Conservation (phyloP, 2,329 filamentous ascomycete genomes). For the Colletotrichum magnum region DNA sequence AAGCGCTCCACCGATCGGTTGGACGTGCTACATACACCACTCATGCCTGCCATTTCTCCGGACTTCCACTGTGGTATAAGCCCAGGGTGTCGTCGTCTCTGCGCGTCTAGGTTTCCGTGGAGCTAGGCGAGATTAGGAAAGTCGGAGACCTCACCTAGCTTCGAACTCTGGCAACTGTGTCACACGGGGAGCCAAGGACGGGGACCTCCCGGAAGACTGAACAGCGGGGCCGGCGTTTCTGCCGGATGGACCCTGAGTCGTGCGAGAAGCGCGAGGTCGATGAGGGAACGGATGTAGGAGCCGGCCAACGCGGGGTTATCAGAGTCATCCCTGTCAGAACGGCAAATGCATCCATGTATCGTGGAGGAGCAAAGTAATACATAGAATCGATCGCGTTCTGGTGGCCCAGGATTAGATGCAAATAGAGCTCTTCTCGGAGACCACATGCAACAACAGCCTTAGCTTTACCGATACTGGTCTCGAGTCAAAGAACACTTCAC, state of each 20-base stretch:
- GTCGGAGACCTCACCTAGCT: constrained; percentile 27
- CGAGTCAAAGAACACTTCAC: not conserved
- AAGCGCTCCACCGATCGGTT: not conserved
- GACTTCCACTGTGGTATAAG: not conserved
- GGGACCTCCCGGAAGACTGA: constrained; percentile 5
- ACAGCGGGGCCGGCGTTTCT: constrained; percentile 29
- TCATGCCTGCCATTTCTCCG: not conserved
- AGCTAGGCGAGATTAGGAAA: constrained; percentile 28
- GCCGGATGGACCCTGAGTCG: constrained; percentile 9
- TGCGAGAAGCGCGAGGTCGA: constrained; percentile 6
- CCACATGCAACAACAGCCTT: not conserved
- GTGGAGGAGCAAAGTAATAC: constrained; percentile 6
- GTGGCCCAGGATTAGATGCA: not conserved
- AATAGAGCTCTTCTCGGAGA: not conserved
- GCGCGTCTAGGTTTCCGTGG: constrained; percentile 1
- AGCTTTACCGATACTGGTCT: not conserved
- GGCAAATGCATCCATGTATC: not conserved
- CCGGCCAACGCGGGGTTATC: not conserved
- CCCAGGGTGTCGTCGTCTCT: constrained; percentile 4
- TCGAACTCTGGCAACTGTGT: not conserved
- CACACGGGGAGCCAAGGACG: constrained; percentile 9
- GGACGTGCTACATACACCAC: not conserved
- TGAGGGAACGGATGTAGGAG: not conserved
- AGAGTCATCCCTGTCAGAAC: not conserved
- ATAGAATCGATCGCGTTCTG: not conserved